These are phyloP conservation scores for Aureobasidium uvarum DNA, from an alignment of 2,329 filamentous ascomycete species.

Conservation along the genomic window DNA sequence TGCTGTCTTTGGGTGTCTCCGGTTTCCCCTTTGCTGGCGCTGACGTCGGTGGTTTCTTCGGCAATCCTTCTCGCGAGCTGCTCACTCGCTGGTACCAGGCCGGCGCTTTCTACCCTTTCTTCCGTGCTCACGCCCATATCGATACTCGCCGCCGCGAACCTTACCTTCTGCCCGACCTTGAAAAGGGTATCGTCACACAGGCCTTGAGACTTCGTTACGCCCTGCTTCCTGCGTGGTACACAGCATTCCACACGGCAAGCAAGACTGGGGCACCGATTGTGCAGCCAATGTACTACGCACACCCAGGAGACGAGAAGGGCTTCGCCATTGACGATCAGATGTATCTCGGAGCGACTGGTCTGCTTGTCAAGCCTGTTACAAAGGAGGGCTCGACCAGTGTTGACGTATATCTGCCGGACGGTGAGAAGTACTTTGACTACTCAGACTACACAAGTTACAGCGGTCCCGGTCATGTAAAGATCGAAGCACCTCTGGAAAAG, in stretches of 20 bases:
- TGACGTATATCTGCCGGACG: conserved; percentile 83
- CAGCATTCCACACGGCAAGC: conserved; percentile 88
- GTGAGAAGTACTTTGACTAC: conserved; percentile 92
- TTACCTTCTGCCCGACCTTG: conserved; percentile 80
- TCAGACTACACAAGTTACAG: conserved; percentile 79
- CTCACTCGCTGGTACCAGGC: conserved; percentile 95
- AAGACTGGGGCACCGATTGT: conserved; percentile 82
- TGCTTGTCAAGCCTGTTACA: conserved; percentile 90
- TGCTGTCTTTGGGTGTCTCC: conserved; percentile 85
- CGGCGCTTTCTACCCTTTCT: conserved; percentile 96
- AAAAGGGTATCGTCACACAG: conserved; percentile 80
- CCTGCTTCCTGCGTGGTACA: conserved; percentile 92
- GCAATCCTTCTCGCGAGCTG: conserved; percentile 90
- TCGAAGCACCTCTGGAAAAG: conserved; percentile 77
- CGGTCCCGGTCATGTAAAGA: conserved; percentile 67
- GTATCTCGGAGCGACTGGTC: conserved; percentile 81
- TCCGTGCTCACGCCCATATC: conserved; percentile 95
- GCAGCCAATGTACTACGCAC: conserved; percentile 88
- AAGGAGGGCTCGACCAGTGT: conserved; percentile 69
- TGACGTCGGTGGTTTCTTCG: conserved; percentile 97
- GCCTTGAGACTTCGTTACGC: conserved; percentile 86
- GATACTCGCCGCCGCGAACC: conserved; percentile 93
- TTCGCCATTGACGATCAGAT: conserved; percentile 90
- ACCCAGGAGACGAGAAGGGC: conserved; percentile 81
- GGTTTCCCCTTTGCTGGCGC: conserved; percentile 94